A percentile compares a stretch with the other conserved stretches of the same genome.
Evolutionary conservation across 2,329 filamentous ascomycete species (phyloP).

Genomic region (Harringtonia lauricola): DNA sequence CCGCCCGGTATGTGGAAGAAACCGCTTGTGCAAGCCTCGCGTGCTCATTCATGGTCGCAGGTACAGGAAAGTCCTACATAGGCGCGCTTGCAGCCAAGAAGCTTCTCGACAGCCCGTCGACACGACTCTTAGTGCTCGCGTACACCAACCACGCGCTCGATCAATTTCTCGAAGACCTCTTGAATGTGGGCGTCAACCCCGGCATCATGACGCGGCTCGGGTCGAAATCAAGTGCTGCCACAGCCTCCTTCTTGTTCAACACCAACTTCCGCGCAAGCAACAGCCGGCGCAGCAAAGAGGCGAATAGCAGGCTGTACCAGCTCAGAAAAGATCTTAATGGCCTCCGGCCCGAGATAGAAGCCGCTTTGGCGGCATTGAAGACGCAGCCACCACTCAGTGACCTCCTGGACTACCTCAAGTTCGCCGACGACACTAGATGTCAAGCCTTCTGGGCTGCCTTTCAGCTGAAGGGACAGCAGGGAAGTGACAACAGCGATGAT

Average conservation of each 20-base stretch:
- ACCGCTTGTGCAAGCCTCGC: no score
- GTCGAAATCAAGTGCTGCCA: constrained; percentile 40
- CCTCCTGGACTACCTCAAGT: constrained; percentile 28
- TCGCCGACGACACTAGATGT: not conserved
- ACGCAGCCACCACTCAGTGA: constrained; percentile 7
- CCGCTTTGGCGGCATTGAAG: not conserved
- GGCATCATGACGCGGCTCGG: constrained; percentile 50
- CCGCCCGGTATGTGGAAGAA: constrained; percentile 48
- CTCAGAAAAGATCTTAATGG: constrained; percentile 15
- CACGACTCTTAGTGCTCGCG: constrained; percentile 48
- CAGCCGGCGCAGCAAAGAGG: not conserved
- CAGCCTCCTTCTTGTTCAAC: constrained; percentile 29
- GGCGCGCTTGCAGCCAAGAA: constrained; percentile 51
- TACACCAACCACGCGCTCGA: constrained; percentile 61
- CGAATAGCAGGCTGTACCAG: not conserved
- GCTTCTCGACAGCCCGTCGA: constrained; percentile 20
- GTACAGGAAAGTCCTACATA: constrained; percentile 18
- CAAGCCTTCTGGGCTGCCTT: constrained; percentile 8
- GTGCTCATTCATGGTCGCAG: not conserved
- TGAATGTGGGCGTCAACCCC: constrained; percentile 42
- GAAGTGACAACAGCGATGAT: not conserved
- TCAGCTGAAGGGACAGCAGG: not conserved
- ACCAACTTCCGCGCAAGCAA: not conserved
- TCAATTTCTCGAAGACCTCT: constrained; percentile 54
- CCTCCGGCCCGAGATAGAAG: constrained; percentile 10